A percentile compares a stretch with the other conserved stretches of the same genome.
Conservation (phyloP, 2,329 filamentous ascomycete species). For the Diplodia sapinea region DNA sequence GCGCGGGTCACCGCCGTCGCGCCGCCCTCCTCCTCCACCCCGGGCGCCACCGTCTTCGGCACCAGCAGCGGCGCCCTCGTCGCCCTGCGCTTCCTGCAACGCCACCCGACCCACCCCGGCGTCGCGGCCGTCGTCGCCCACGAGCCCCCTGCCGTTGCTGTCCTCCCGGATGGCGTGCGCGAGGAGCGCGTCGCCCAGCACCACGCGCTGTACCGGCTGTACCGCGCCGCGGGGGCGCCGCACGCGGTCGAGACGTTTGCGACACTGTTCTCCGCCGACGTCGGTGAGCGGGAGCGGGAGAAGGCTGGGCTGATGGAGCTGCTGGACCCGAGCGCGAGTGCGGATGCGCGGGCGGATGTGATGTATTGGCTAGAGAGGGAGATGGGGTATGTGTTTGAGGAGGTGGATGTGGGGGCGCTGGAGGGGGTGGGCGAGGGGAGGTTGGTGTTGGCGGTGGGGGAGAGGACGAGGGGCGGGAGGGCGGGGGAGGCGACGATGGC, state of each 20-base stretch:
- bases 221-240: neutral
- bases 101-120: neutral
- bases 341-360: neutral
- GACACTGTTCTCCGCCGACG: neutral
- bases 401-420: neutral
- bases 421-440: neutral
- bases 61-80: constrained; percentile 3
- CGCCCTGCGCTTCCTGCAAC: neutral
- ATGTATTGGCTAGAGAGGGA: constrained; percentile 1
- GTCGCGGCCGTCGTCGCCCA: neutral
- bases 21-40: too few species aligned
- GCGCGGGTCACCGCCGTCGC: too few species aligned
- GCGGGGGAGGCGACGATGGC: neutral
- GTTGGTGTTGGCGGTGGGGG: neutral
- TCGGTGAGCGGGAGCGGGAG: neutral
- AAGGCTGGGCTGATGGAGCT: neutral
- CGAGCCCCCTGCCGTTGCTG: neutral
- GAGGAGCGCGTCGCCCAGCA: neutral
- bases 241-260: neutral
- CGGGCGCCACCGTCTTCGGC: constrained; percentile 3
- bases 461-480: neutral
- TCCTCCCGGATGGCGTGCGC: neutral
- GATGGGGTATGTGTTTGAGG: neutral
- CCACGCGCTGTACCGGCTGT: neutral
- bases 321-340: neutral